Base-by-base conservation (phyloP, 2,329 filamentous ascomycete species). In the Monilinia aucupariae region DNA sequence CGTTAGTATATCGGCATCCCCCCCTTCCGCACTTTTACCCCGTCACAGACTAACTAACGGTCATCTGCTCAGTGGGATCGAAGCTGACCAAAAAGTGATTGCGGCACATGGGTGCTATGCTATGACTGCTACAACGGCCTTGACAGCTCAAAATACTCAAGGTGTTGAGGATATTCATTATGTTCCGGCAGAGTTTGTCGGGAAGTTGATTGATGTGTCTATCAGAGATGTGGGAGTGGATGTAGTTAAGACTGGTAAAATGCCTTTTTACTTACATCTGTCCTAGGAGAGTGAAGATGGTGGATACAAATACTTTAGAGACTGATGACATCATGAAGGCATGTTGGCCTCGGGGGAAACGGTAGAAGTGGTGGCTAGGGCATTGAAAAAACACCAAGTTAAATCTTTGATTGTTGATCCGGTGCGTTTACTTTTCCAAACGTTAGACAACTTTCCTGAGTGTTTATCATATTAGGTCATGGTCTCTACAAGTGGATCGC, bases 81-180 rank as follows among this genome's bases (percentile, higher is more conserved):
- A 99, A 76, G 94, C 93, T 47, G 93, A 97, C 74, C 92, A 97
- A 74, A 96, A 96, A 75, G 92, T 96, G 65, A 88, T 96, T 65
- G 89, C 92, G 51, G 91, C 90, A 22, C 92, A 97, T 82, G 87
- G 89, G 64, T 94, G 90, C 78, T 97, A 97, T 80, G 92, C 91
- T 64, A 96, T 97, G 86, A 97, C 93, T 58, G 91, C 92, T 27
- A 97, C 93, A 12, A 96, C 93, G 17, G 93, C 93, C 25, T 79
- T 99, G 72, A 99, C 94, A n/a, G 92, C 91, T 20, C 94, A 97
- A 74, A 96, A 97, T 76, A 99, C 94, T 0, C 81, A 84, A 60
- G 91, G 91, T 5, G 92, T 97, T 17, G 81, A 85, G 66, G 91
- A 83, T 67, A 91, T 97, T 59, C 91, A 96, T 72, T 78, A 88